Evolutionary conservation across 768 basidiomycete genomes (phyloP).

Genomic region (Trametes elegans): DNA sequence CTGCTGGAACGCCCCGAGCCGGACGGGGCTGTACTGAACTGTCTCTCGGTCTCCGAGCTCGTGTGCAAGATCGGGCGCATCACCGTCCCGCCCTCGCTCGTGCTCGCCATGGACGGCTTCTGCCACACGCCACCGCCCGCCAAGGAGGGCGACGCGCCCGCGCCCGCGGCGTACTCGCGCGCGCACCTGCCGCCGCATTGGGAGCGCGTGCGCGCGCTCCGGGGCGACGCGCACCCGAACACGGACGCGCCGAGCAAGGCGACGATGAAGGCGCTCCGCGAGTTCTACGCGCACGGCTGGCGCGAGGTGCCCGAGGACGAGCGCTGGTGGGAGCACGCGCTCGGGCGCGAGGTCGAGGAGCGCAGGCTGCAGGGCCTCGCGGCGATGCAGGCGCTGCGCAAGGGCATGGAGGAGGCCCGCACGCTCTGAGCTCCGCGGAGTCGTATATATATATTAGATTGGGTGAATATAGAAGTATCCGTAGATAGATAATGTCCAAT

Average conservation of each 20-base stretch:
- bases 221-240: slow-evolving; percentile 6
- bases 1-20: slow-evolving; percentile 34
- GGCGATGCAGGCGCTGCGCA: slow-evolving; percentile 28
- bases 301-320: slow-evolving; percentile 51
- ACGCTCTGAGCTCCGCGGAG: slow-evolving; percentile 1
- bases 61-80: slow-evolving; percentile 74
- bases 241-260: slow-evolving; percentile 16
- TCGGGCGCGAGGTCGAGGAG: slow-evolving; percentile 39
- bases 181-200: slow-evolving; percentile 50
- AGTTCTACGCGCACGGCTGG: slow-evolving; percentile 61
- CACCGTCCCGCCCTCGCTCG: slow-evolving; percentile 67
- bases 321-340: slow-evolving; percentile 69
- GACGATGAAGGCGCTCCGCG: slow-evolving; percentile 37
- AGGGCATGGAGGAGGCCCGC: slow-evolving; percentile 30
- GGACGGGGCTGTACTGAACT: slow-evolving; percentile 60
- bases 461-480: neutral
- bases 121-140: slow-evolving; percentile 17
- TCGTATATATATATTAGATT: neutral
- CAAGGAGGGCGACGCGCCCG: neutral
- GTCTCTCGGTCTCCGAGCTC: slow-evolving; percentile 57
- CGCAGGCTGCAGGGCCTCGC: slow-evolving; percentile 26
- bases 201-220: slow-evolving; percentile 29
- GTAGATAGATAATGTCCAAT: neutral
- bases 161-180: slow-evolving; percentile 33
- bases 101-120: slow-evolving; percentile 61